These are phyloP conservation scores for Yarrowia porcina DNA, from an alignment of 805 yeast genomes.

Conservation along the genomic window DNA sequence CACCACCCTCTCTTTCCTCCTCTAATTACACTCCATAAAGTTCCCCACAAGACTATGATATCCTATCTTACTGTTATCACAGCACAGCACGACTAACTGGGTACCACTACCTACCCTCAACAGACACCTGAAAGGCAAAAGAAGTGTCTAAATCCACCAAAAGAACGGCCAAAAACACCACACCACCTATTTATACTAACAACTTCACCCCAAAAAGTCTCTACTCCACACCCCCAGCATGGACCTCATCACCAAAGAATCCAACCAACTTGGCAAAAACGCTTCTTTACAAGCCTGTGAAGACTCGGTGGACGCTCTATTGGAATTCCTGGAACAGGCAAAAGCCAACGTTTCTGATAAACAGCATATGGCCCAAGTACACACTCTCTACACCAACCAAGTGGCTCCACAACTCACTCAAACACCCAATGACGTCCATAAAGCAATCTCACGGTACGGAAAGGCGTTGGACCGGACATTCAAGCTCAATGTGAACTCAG, in stretches of 20 bases:
- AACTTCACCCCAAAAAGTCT: not conserved
- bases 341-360: conserved; percentile 31
- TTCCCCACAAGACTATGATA: conserved; percentile 5
- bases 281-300: conserved; percentile 38
- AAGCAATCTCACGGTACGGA: conserved; percentile 35
- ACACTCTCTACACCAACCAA: not conserved
- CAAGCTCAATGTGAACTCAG: conserved; percentile 14
- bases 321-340: conserved; percentile 34
- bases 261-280: conserved; percentile 34
- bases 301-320: conserved; percentile 35
- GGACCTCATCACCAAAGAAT: conserved; percentile 39
- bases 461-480: conserved; percentile 37
- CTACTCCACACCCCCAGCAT: conserved; percentile 16
- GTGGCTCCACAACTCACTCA: conserved; percentile 26
- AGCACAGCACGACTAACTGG: too few species aligned
- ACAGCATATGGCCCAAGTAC: not conserved
- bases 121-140: not conserved
- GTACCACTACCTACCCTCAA: not conserved
- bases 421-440: conserved; percentile 35
- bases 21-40: not conserved
- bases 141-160: not conserved
- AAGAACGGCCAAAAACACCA: not conserved
- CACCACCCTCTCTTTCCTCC: not conserved
- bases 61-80: too few species aligned
- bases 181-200: not conserved